Conservation (phyloP, 768 basidiomycete species). For the Dendrothele bispora region DNA sequence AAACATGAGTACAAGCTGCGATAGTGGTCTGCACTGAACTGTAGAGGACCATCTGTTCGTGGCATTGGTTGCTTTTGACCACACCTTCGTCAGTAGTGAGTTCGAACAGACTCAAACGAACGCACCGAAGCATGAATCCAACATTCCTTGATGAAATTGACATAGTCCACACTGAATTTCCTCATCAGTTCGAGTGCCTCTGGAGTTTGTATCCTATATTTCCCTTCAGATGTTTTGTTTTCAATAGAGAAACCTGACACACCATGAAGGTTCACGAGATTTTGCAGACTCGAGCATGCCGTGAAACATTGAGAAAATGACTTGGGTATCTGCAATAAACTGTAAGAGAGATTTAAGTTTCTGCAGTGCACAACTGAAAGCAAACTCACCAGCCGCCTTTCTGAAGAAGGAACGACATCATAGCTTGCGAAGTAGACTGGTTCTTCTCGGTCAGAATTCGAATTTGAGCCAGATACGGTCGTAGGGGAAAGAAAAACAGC, state of each 20-base stretch:
- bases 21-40: slow-evolving; percentile 64
- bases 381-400: slow-evolving; percentile 35
- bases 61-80: slow-evolving; percentile 42
- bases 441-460: slow-evolving; percentile 40
- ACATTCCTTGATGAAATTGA: slow-evolving; percentile 73
- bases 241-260: slow-evolving; percentile 7
- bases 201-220: slow-evolving; percentile 56
- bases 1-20: slow-evolving; percentile 76
- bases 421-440: slow-evolving; percentile 62
- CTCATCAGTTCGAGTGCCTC: slow-evolving; percentile 50
- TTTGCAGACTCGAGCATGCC: slow-evolving; percentile 51
- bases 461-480: slow-evolving; percentile 24
- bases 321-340: slow-evolving; percentile 76
- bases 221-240: too few species aligned
- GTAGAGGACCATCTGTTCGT: slow-evolving; percentile 44
- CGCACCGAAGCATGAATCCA: slow-evolving; percentile 74
- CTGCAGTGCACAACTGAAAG: background rate
- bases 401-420: slow-evolving; percentile 25
- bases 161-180: slow-evolving; percentile 76
- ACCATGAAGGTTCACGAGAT: slow-evolving; percentile 46
- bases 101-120: too few species aligned
- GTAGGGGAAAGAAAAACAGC: slow-evolving; percentile 51
- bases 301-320: slow-evolving; percentile 72
- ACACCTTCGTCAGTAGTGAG: too few species aligned
- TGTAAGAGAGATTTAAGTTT: slow-evolving; percentile 23